These are phyloP conservation scores for Cryptococcus wingfieldii DNA, from an alignment of 1,284 basidiomycete genomes.

Conservation along the genomic window DNA sequence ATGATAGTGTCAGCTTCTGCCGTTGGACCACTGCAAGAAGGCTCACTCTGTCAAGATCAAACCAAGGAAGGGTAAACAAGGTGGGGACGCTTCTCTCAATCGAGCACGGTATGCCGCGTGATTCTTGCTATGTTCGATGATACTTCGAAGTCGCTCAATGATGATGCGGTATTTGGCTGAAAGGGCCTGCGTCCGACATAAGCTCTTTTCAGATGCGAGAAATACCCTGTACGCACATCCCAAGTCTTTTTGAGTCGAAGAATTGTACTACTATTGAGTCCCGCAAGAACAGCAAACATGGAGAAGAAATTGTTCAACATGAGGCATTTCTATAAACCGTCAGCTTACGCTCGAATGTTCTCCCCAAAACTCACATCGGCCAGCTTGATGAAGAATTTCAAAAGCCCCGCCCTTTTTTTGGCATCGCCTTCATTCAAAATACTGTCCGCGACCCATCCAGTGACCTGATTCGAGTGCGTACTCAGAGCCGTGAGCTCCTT, in stretches of 20 bases:
- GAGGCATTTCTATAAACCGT: constrained; percentile 70
- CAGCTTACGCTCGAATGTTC: constrained; percentile 3
- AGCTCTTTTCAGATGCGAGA: constrained; percentile 9
- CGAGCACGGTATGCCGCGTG: constrained; percentile 71
- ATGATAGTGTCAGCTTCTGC: constrained; percentile 4
- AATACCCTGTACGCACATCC: constrained; percentile 58
- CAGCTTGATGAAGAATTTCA: constrained; percentile 89
- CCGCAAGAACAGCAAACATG: constrained; percentile 92
- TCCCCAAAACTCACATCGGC: constrained; percentile 69
- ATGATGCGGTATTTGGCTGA: constrained; percentile 76
- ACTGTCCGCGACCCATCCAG: constrained; percentile 90
- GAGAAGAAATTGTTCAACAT: constrained; percentile 89
- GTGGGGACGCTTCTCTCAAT: constrained; percentile 74
- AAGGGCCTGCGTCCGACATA: constrained; percentile 58
- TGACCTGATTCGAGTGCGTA: constrained; percentile 86
- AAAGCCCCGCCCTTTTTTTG: constrained; percentile 69
- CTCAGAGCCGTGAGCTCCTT: constrained; percentile 82
- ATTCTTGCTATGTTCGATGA: constrained; percentile 76
- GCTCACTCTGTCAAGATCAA: constrained; percentile 53
- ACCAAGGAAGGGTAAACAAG: constrained; percentile 90
- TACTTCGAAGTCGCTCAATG: constrained; percentile 72
- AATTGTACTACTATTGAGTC: constrained; percentile 90
- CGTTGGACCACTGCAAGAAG: background rate
- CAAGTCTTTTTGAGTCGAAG: constrained; percentile 89
- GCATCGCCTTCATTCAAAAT: constrained; percentile 82